phyloP scores from a whole-genome alignment of 129 eudicot species.

The Centrapalus pauciflorus region DNA sequence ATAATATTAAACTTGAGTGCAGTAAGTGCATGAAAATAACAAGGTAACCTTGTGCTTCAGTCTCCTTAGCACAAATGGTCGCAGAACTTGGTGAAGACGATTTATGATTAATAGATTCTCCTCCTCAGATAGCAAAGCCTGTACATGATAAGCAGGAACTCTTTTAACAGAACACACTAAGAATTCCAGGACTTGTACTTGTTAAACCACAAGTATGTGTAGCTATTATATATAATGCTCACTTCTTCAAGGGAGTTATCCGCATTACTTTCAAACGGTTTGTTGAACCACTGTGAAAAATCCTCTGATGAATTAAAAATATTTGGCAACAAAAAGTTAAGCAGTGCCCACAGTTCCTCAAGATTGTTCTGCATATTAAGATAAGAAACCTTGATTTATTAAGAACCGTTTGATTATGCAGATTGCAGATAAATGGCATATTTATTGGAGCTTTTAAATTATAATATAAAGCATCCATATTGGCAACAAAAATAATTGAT shows the following conservation, averaged over 20 bases:
- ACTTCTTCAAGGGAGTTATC: conserved; percentile 92
- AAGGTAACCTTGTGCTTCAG: conserved; percentile 87
- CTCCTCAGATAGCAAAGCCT: conserved; percentile 96
- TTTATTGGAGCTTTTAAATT: neutral
- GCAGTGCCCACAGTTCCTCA: conserved; percentile 98
- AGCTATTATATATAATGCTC: conserved; percentile 20
- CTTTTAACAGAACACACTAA: neutral
- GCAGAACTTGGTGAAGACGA: conserved; percentile 97
- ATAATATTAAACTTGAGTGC: neutral
- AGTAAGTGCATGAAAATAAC: conserved; percentile 6
- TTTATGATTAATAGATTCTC: conserved; percentile 91
- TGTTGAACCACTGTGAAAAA: conserved; percentile 98
- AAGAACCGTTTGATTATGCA: neutral
- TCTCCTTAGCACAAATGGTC: conserved; percentile 97
- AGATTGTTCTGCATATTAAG: conserved; percentile 72
- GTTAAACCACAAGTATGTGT: neutral
- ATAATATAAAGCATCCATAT: neutral
- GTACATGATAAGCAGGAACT: conserved; percentile 11
- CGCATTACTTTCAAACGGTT: conserved; percentile 87
- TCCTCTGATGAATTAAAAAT: conserved; percentile 93
- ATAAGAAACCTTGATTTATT: neutral
- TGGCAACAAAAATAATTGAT: neutral
- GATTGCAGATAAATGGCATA: neutral
- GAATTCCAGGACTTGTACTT: neutral
- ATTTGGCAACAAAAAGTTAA: conserved; percentile 92